Percentiles rank a stretch among this genome's conserved stretches.
phyloP scores from a whole-genome alignment of 805 yeast genomes.

The Nakazawaea wickerhamii region DNA sequence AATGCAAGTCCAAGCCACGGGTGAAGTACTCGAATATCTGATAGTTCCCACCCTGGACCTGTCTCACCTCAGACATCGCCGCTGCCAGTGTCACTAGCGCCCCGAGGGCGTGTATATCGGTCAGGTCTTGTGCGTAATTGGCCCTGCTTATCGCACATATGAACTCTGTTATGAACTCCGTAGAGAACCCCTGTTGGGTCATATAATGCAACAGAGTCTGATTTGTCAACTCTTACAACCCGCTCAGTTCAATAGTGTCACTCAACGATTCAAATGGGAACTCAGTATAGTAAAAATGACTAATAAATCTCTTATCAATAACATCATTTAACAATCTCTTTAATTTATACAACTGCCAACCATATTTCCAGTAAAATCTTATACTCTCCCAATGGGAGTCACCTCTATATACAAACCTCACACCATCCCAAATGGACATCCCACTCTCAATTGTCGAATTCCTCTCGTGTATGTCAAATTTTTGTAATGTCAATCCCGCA shows the following conservation, averaged over 20 bases:
- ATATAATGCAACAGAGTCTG: constrained; percentile 23
- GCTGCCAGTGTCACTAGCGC: constrained; percentile 36
- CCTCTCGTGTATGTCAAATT: constrained; percentile 15
- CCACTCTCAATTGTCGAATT: constrained; percentile 11
- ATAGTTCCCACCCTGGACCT: constrained; percentile 45
- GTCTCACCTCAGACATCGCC: too few relatives aligned
- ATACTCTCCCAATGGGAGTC: constrained; percentile 3
- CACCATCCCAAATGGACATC: constrained; percentile 35
- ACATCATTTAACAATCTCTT: constrained; percentile 16
- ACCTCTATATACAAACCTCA: constrained; percentile 18
- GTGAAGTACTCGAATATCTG: constrained; percentile 36
- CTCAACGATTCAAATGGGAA: constrained; percentile 34
- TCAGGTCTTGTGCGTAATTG: constrained; percentile 37
- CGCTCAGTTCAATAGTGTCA: constrained; percentile 18
- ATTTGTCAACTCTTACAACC: constrained; percentile 22
- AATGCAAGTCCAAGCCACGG: constrained; percentile 29
- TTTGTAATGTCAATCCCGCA: constrained; percentile 26
- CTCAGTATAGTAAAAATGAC: constrained; percentile 20
- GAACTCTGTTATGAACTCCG: constrained; percentile 22
- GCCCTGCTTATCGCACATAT: constrained; percentile 37
- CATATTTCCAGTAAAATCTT: constrained; percentile 27
- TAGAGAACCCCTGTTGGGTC: background rate
- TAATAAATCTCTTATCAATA: constrained; percentile 26
- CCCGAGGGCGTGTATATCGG: constrained; percentile 39
- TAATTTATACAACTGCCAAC: constrained; percentile 23